A percentile compares a stretch with the other conserved stretches of the same genome.
Conservation (phyloP, 805 yeast genomes). For the Wickerhamomyces subpelliculosus region DNA sequence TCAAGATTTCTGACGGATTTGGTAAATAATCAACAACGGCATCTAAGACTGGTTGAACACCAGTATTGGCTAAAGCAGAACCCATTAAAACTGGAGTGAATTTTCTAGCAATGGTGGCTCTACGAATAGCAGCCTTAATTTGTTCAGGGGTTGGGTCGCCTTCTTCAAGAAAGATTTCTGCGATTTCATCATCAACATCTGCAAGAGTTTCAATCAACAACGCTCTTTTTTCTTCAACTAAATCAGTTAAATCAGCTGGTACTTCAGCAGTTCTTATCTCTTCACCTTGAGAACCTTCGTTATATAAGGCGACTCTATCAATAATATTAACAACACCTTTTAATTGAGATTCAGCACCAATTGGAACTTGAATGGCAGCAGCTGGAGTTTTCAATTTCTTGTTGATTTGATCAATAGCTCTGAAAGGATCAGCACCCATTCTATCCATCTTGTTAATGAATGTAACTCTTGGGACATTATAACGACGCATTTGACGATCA, state of each 20-base stretch:
- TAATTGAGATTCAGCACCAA: constrained; percentile 83
- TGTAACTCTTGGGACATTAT: constrained; percentile 93
- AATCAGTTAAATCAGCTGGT: constrained; percentile 72
- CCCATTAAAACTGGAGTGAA: constrained; percentile 99
- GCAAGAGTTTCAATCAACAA: constrained; percentile 88
- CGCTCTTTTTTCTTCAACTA: constrained; percentile 87
- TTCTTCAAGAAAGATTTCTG: constrained; percentile 88
- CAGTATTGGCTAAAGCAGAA: constrained; percentile 93
- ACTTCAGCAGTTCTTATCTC: constrained; percentile 54
- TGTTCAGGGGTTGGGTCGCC: constrained; percentile 79
- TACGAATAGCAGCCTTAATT: constrained; percentile 83
- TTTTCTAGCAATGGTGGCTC: constrained; percentile 90
- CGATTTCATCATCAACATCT: constrained; percentile 96
- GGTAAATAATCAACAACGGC: constrained; percentile 96
- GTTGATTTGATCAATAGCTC: constrained; percentile 87
- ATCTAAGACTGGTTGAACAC: constrained; percentile 91
- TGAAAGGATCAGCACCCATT: constrained; percentile 98
- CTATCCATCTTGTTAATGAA: constrained; percentile 98
- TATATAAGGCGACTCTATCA: constrained; percentile 78
- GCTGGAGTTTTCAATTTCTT: constrained; percentile 85
- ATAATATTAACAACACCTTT: constrained; percentile 90
- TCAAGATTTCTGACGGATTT: constrained; percentile 87
- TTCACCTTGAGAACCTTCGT: constrained; percentile 90
- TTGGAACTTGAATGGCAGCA: constrained; percentile 97
- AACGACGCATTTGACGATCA: constrained; percentile 97